A percentile compares a stretch with the other conserved stretches of the same genome.
phyloP scores from a whole-genome alignment of 192 early-diverging fungal species.

The Piromyces sp. region DNA sequence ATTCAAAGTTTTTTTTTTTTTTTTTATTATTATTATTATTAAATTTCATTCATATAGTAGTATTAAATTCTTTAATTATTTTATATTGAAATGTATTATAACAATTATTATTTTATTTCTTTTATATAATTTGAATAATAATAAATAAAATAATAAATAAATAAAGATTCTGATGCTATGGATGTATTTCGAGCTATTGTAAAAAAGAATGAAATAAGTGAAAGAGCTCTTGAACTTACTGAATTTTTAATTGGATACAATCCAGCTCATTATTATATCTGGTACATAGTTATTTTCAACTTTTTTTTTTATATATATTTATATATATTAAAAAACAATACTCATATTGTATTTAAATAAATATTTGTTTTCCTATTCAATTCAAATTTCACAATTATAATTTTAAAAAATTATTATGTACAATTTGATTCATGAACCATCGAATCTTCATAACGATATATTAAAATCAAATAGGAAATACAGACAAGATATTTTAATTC shows the following conservation, averaged over 20 bases:
- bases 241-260: conserved; percentile 61
- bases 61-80: no score
- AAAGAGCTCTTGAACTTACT: conserved; percentile 69
- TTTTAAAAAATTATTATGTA: no score
- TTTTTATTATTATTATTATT: neutral
- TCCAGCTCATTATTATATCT: conserved; percentile 88
- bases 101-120: neutral
- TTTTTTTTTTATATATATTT: neutral
- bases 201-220: conserved; percentile 46
- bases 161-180: conserved; percentile 56
- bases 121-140: neutral
- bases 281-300: conserved; percentile 19
- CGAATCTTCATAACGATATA: no score
- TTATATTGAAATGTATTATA: no score
- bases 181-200: conserved; percentile 71
- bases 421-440: no score
- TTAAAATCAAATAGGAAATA: no score
- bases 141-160: neutral
- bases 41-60: no score
- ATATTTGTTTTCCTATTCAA: no score
- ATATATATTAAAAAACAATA: no score
- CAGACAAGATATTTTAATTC: conserved; percentile 60
- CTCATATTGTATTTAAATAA: no score
- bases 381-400: no score
- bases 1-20: neutral